Percentiles rank a stretch among this genome's conserved stretches.
These are phyloP conservation scores for Penicillium bovifimosum DNA, from an alignment of 495 filamentous ascomycete genomes.

Conservation along the genomic window DNA sequence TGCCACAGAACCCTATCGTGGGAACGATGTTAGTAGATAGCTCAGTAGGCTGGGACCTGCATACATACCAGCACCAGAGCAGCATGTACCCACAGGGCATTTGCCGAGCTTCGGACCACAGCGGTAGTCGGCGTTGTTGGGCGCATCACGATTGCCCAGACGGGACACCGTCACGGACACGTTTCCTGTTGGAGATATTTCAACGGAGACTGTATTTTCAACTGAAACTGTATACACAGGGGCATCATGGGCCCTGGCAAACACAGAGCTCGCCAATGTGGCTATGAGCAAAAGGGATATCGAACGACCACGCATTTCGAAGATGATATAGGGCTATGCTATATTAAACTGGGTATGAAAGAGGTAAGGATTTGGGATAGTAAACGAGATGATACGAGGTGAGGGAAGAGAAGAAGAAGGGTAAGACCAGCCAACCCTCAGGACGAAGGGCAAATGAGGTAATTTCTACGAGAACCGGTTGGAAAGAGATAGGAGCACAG, in stretches of 20 bases:
- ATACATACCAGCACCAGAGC: constrained; percentile 56
- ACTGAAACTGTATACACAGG: constrained; percentile 1
- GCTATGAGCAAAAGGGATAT: constrained; percentile 11
- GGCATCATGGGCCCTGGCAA: neutral
- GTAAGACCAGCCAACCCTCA: neutral
- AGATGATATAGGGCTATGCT: constrained; percentile 18
- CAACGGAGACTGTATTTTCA: constrained; percentile 1
- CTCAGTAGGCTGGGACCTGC: neutral
- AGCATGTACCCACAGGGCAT: constrained; percentile 56
- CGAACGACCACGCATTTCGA: constrained; percentile 25
- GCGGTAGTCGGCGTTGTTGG: constrained; percentile 20
- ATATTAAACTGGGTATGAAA: constrained; percentile 20
- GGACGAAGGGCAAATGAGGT: neutral
- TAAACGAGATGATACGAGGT: constrained; percentile 1
- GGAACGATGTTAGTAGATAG: constrained; percentile 8
- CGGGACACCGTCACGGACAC: neutral
- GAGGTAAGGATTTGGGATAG: neutral
- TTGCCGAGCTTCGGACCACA: constrained; percentile 42
- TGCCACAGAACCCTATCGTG: constrained; percentile 52
- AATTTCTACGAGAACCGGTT: neutral
- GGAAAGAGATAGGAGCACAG: neutral
- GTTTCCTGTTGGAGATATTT: neutral
- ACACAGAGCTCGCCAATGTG: constrained; percentile 4
- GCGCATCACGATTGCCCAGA: constrained; percentile 9
- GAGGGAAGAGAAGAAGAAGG: constrained; percentile 3